phyloP scores from a whole-genome alignment of 371 early-diverging fungal species.

The Mortierella sp. region DNA sequence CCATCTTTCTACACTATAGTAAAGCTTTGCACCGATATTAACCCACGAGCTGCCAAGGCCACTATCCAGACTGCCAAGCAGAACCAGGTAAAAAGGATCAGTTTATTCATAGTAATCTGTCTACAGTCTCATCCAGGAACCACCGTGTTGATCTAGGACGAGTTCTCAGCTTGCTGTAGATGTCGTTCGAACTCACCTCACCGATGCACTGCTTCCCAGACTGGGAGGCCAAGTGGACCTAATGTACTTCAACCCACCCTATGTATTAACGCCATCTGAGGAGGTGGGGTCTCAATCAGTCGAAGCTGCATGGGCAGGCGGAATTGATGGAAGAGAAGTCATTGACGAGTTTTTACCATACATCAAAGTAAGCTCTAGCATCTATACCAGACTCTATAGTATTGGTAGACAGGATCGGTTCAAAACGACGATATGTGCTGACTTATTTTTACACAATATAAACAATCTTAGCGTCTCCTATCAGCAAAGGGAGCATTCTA shows the following conservation, averaged over 20 bases:
- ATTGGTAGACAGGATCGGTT: not conserved
- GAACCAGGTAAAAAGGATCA: conserved; percentile 56
- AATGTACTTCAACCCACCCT: conserved; percentile 95
- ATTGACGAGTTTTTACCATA: conserved; percentile 84
- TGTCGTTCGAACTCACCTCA: conserved; percentile 67
- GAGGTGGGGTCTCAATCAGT: conserved; percentile 82
- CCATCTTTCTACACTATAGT: conserved; percentile 31
- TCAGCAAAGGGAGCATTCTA: conserved; percentile 85
- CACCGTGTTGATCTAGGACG: too few species aligned
- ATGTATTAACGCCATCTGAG: conserved; percentile 78
- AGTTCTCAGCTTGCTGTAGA: conserved; percentile 62
- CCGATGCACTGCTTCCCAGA: conserved; percentile 64
- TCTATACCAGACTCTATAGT: too few species aligned
- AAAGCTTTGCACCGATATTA: conserved; percentile 86
- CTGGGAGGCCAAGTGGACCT: conserved; percentile 74
- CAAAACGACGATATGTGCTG: not conserved
- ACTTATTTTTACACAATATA: not conserved
- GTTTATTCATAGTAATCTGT: not conserved
- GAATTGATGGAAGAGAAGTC: conserved; percentile 90
- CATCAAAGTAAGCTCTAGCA: conserved; percentile 64
- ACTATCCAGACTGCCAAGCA: conserved; percentile 70
- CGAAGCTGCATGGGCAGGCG: conserved; percentile 95
- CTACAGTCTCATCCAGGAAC: too few species aligned
- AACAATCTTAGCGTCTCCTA: conserved; percentile 63
- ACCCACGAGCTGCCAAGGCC: conserved; percentile 74